A percentile compares a stretch with the other conserved stretches of the same genome.
Evolutionary conservation across 139 green algal species (phyloP).

Genomic region (Nannochloris sp.): DNA sequence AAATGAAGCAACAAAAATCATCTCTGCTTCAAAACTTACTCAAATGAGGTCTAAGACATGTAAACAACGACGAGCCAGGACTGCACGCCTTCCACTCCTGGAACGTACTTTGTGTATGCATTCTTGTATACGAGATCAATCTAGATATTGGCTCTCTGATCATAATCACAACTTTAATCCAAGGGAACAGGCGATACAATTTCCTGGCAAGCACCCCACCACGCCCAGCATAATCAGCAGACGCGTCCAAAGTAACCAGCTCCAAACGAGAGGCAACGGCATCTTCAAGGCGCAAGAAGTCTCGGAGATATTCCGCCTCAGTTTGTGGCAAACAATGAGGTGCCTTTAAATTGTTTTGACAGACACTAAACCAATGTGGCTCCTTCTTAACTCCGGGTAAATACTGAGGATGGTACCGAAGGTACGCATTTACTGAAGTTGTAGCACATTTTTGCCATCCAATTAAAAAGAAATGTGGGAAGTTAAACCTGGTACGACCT

Average conservation of each 20-base stretch:
- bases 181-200: slow-evolving; percentile 6
- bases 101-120: not conserved
- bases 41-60: not conserved
- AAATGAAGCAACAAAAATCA: too few relatives aligned
- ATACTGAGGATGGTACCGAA: not conserved
- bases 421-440: not conserved
- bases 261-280: not conserved
- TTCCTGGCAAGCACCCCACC: not conserved
- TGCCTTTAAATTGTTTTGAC: not conserved
- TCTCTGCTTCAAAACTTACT: not conserved
- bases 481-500: slow-evolving; percentile 1
- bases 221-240: not conserved
- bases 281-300: not conserved
- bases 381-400: not conserved
- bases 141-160: slow-evolving; percentile 1
- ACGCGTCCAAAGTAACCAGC: slow-evolving; percentile 6
- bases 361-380: slow-evolving; percentile 3
- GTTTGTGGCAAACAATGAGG: not conserved
- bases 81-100: not conserved
- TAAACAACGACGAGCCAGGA: not conserved
- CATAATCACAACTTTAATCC: slow-evolving; percentile 5
- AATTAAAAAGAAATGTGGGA: slow-evolving; percentile 6
- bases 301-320: not conserved
- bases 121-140: not conserved
- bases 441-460: not conserved